Base-by-base conservation (phyloP, 73 alveolate genomes). In the Paramecium biaurelia region DNA sequence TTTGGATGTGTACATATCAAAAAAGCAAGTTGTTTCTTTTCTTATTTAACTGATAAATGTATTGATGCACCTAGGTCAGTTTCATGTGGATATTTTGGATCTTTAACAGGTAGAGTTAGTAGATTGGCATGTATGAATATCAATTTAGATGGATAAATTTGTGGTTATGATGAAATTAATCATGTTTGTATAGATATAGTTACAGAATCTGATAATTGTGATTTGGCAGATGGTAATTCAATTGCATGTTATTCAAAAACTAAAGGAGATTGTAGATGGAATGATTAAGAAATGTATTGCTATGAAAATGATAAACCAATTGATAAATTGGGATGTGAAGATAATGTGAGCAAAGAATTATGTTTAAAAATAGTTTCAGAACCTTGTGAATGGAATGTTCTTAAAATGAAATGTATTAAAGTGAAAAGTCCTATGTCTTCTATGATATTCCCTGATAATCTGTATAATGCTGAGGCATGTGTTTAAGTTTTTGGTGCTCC, bases 341-440 rank as follows among this genome's bases (percentile, higher is more conserved):
- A 79, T 79, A 20, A 41, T 79, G 90, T 79, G 12, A 79, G 37
- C 23, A 43, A 79, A 10, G 32, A 38, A 23, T 79, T 79, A 79
- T 79, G 90, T 47, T 24, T 42, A 45, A 41, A 79, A 79, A 30
- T 79, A 3, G 56, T 35, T 18, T 30, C 23, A 41, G 35, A 79
- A 7, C 53, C 90, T 21, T 79, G 90, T 79, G 70, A 79, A 43
- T 79, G 90, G 90, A 63, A 79, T 79, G 30, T 14, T 79, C 14
- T 23, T 5, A 47, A 41, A 79, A n/a, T 43, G 32, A 79, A 24
- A 45, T 79, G 90, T 26, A 8, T 24, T 8, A 43, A 79, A 63
- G 14, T 63, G 34, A 79, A 15, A 23, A 79, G 30, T 30, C 4
- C 18, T 2, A 9, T 10, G 15, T 15, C 70, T 42, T 8, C 70